Base-by-base conservation (phyloP, 2,329 filamentous ascomycete species). In the Sclerotinia subarctica region DNA sequence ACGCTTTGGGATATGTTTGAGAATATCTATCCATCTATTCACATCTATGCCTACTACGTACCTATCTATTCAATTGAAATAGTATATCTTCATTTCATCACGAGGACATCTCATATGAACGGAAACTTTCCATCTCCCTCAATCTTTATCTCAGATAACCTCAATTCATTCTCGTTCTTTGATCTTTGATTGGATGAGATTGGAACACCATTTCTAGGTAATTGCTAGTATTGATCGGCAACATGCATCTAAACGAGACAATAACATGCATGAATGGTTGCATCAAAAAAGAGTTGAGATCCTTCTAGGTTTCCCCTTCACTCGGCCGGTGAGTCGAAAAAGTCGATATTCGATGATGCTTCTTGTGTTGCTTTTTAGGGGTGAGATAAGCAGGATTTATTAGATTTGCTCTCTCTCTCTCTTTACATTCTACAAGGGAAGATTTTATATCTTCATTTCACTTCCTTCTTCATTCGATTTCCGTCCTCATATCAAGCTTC, bases 251-350 rank as follows among this genome's bases (percentile, higher is more conserved):
- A 66, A 60, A 66, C 54, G 64, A 66, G 64, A 44, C 35, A 24
- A 64, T n/a, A 66, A 59, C 24, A 6, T 66, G 54, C 64, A 66
- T 44, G 21, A 52, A 52, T 57, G 63, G 54, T 66, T 59, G 64
- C 47, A 51, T 29, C 60, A 21, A 17, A 59, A 51, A 57, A 65
- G 58, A 35, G 64, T 38, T 51, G 46, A 62, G 46, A 62, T 63
- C 44, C 5, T 49, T 62, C 59, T 38, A 51, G 59, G 10, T 63
- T 63, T 49, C 58, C 54, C 58, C 58, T 49, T 49, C 11, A 19
- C 58, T 62, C 44, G 58, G 29, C 29, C 59, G 17, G 59, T 63
- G 59, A 35, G 38, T n/a, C 49, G 24, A 47, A 46, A 17, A 17
- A 49, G 29, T 24, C 49, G 21, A 38, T 62, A 38, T 51, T 26